Conservation (phyloP, 768 basidiomycete genomes). For the Collybiopsis confluens region DNA sequence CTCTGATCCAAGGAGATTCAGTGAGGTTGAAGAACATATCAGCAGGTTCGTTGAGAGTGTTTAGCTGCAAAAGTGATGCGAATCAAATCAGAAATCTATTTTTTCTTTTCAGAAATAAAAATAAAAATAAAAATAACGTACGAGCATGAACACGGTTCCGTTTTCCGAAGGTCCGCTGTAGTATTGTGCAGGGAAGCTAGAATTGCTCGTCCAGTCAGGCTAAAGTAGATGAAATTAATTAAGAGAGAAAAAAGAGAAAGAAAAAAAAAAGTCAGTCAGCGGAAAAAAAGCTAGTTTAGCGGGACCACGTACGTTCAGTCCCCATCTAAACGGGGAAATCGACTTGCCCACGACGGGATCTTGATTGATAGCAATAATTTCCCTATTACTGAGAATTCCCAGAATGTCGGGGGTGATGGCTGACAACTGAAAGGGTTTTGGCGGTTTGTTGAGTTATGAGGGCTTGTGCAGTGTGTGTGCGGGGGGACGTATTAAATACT, state of each 20-base stretch:
- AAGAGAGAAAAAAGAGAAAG: neutral
- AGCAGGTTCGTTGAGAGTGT: slow-evolving; percentile 47
- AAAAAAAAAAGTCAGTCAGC: neutral
- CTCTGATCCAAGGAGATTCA: slow-evolving; percentile 63
- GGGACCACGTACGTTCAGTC: slow-evolving; percentile 54
- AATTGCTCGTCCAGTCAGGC: slow-evolving; percentile 35
- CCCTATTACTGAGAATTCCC: slow-evolving; percentile 55
- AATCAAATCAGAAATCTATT: too few relatives aligned
- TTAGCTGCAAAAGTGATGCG: slow-evolving; percentile 35
- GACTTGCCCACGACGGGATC: slow-evolving; percentile 58
- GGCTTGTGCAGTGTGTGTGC: too few relatives aligned
- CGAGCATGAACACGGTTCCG: slow-evolving; percentile 63
- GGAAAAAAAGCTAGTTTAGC: too few relatives aligned
- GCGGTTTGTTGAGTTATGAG: neutral
- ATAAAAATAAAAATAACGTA: slow-evolving; percentile 19
- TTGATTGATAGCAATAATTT: slow-evolving; percentile 67
- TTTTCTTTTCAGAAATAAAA: neutral
- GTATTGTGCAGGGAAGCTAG: slow-evolving; percentile 55
- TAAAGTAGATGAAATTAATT: slow-evolving; percentile 6
- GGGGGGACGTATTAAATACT: slow-evolving; percentile 16
- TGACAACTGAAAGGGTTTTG: slow-evolving; percentile 35
- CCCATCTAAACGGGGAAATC: slow-evolving; percentile 68
- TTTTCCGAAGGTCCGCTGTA: slow-evolving; percentile 61
- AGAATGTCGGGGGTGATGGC: slow-evolving; percentile 45
- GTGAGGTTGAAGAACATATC: slow-evolving; percentile 55